phyloP scores from a whole-genome alignment of 352 stramenopile species.

The Phytophthora macrochlamydospora region DNA sequence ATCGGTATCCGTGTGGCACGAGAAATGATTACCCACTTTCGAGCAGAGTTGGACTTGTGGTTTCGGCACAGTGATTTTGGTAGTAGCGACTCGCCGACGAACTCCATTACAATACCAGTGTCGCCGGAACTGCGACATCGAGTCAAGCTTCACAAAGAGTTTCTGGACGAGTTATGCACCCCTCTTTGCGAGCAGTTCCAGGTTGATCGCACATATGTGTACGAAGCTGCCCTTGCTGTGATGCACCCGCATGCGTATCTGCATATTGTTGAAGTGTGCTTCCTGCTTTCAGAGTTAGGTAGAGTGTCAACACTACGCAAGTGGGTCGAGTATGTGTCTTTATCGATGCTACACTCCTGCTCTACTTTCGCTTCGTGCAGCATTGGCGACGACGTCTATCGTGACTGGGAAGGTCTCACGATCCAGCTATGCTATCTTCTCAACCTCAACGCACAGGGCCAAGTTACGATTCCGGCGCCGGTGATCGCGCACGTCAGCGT shows the following conservation, averaged over 20 bases:
- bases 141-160: conserved; percentile 58
- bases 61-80: conserved; percentile 34
- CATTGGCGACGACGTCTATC: conserved; percentile 79
- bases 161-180: conserved; percentile 75
- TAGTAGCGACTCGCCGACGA: conserved; percentile 12
- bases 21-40: conserved; percentile 88
- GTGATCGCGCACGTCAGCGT: conserved; percentile 66
- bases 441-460: conserved; percentile 61
- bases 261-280: conserved; percentile 84
- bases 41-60: conserved; percentile 57
- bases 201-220: conserved; percentile 78
- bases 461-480: conserved; percentile 56
- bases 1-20: conserved; percentile 83
- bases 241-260: conserved; percentile 84
- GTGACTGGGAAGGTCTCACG: conserved; percentile 83
- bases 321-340: conserved; percentile 82
- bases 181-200: conserved; percentile 82
- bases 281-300: conserved; percentile 69
- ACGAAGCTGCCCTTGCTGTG: conserved; percentile 77
- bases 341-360: conserved; percentile 84
- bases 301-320: conserved; percentile 64
- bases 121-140: conserved; percentile 25
- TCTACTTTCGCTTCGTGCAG: conserved; percentile 77
- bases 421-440: conserved; percentile 84
- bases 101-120: conserved; percentile 15